phyloP scores from a whole-genome alignment of 2,329 filamentous ascomycete species.

The Neopestalotiopsis sp. region DNA sequence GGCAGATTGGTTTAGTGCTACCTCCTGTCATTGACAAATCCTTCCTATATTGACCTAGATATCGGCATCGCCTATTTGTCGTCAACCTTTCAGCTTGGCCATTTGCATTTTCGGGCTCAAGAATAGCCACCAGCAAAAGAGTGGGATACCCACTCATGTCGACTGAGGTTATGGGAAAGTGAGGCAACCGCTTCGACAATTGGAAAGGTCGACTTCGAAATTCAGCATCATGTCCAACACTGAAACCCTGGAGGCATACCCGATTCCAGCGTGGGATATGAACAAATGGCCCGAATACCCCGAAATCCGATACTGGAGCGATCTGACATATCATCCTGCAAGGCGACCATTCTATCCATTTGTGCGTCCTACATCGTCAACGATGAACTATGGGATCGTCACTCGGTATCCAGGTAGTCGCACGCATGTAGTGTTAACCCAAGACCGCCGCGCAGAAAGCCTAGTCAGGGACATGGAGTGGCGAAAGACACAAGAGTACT shows the following conservation, averaged over 20 bases:
- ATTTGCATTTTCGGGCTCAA: too few species aligned
- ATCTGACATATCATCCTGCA: neutral
- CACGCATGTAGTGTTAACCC: neutral
- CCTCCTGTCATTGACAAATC: too few species aligned
- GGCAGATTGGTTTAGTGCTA: too few species aligned
- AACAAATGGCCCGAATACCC: conserved; percentile 11
- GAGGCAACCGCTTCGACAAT: too few species aligned
- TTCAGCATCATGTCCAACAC: neutral
- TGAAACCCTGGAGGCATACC: neutral
- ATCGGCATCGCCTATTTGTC: too few species aligned
- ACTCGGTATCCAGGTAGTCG: neutral
- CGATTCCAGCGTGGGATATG: neutral
- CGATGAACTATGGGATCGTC: neutral
- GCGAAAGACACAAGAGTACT: neutral
- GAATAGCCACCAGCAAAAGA: too few species aligned
- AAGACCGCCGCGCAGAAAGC: neutral
- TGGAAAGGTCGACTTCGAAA: too few species aligned
- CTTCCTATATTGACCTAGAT: too few species aligned
- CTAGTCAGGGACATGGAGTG: neutral
- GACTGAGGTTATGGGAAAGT: too few species aligned
- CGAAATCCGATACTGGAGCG: neutral
- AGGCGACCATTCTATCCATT: conserved; percentile 5
- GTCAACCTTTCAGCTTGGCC: too few species aligned
- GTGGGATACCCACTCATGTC: too few species aligned
- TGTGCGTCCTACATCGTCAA: neutral